A percentile compares a stretch with the other conserved stretches of the same genome.
Conservation (phyloP, 2,329 filamentous ascomycete species). For the Phaeoacremonium minimum region DNA sequence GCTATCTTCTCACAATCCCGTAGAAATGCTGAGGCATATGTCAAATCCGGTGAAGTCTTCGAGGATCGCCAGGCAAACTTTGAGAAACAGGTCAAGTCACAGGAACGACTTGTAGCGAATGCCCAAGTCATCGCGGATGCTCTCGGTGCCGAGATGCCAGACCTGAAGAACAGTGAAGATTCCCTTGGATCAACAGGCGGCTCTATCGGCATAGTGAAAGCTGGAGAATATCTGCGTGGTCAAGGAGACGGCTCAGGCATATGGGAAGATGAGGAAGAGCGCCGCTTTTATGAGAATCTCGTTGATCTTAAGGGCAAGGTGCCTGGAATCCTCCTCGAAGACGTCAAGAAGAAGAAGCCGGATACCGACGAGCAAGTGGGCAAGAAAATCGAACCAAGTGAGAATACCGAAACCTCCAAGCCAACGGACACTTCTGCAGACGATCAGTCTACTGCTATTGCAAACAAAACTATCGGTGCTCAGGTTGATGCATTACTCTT, state of each 20-base stretch:
- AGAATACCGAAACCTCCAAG: slow-evolving; percentile 47
- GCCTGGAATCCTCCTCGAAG: slow-evolving; percentile 87
- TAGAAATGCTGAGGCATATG: slow-evolving; percentile 95
- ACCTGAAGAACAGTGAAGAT: slow-evolving; percentile 79
- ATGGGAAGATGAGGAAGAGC: slow-evolving; percentile 98
- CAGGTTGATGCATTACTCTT: slow-evolving; percentile 90
- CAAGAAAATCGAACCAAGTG: slow-evolving; percentile 61
- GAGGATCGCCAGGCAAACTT: slow-evolving; percentile 95
- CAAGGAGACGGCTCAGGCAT: slow-evolving; percentile 90
- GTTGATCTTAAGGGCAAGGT: slow-evolving; percentile 95
- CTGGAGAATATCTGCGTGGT: slow-evolving; percentile 86
- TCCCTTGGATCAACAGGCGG: slow-evolving; percentile 61
- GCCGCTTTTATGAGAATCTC: slow-evolving; percentile 95
- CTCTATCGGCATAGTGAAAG: slow-evolving; percentile 88
- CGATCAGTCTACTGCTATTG: slow-evolving; percentile 88
- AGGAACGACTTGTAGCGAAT: slow-evolving; percentile 86
- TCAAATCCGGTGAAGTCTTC: slow-evolving; percentile 97
- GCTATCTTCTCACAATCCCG: slow-evolving; percentile 80
- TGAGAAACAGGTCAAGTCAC: slow-evolving; percentile 86
- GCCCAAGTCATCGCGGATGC: slow-evolving; percentile 88
- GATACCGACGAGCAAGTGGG: slow-evolving; percentile 79
- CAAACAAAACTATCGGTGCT: slow-evolving; percentile 94
- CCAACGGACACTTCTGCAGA: slow-evolving; percentile 53
- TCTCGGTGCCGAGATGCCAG: slow-evolving; percentile 88
- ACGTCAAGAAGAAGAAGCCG: slow-evolving; percentile 87